Base-by-base conservation (phyloP, 495 filamentous ascomycete genomes). In the Neurospora sp. region DNA sequence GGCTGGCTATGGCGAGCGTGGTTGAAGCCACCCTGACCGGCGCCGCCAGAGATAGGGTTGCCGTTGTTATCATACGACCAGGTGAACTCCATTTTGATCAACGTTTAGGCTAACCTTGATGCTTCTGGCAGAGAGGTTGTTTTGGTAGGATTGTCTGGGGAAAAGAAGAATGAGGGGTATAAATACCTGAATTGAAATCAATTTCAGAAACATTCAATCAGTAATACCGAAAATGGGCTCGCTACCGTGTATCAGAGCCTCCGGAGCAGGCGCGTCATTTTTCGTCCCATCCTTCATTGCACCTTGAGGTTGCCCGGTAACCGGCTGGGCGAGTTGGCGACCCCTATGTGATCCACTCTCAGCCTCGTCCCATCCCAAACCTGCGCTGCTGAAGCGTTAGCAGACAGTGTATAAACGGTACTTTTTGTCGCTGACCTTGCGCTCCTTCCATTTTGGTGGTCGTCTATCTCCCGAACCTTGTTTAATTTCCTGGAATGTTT, bases 261-360 rank as follows among this genome's bases (percentile, higher is more conserved):
- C 18, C n/a, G 9, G 9, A 0, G 9, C 1, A n/a, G 4, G 0
- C n/a, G n/a, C n/a, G n/a, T 1, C 4, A 1, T 12, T 12, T 0
- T 22, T 22, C n/a, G n/a, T 48, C 44, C n/a, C 44, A 48, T 48
- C 44, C 2, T n/a, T n/a, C 42, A 6, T n/a, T 46, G 18, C 39
- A 11, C 7, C 39, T 39, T 39, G 8, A 7, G 42, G 44, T 48
- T 20, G 44, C 44, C 44, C 1, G 22, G 48, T 5, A 59, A 59
- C 48, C 2, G 22, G 7, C 48, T 5, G 0, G 48, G 11, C 48
- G n/a, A 59, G 0, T 59, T 11, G 22, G 31, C 48, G 22, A 3
- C 22, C 48, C 5, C 22, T 31, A 31, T 59, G 48, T 16, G 22
- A 59, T 14, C 48, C 48, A 31, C 48, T 59, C 48, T 31, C 20